Base-by-base conservation (phyloP, 1,139 yeast species). In the Blastobotrys serpentis region DNA sequence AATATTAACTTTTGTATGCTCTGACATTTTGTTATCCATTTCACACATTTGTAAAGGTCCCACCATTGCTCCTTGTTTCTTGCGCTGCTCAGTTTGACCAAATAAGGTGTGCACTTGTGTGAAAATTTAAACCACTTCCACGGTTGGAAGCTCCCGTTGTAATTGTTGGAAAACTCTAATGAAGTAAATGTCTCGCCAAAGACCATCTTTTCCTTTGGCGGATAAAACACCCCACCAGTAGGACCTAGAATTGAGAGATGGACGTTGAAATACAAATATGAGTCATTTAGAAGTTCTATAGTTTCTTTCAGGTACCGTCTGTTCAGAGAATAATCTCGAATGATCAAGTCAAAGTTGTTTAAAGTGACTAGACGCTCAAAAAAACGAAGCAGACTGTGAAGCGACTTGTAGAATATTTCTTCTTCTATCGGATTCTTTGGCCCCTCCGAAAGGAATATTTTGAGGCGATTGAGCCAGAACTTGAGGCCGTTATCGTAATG, bases 401-500 rank as follows among this genome's bases (percentile, higher is more conserved):
- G 13, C 32, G 32, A 29, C 13, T 29, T 29, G 32, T 29, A 29
- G 32, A 29, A 29, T 29, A 29, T 29, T 29, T 29, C 32, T 6
- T 29, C 32, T 14, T 29, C 32, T 4, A 29, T 4, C 14, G 13
- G 13, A 29, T 29, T 29, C 13, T 29, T 6, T 29, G 32, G 32
- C 7, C 32, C 13, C 32, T 29, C 14, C n/a, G 32, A 29, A 7
- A 29, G 32, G 32, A 29, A 29, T 29, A 29, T 29, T 29, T 29
- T 6, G 4, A 29, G 32, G 14, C 32, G 7, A 29, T 14, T 14
- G 13, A 29, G 32, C 32, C 32, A 29, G 13, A 29, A 29, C 13
- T 29, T 29, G 32, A 29, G 32, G 32, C 32, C 32, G 13, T 29
- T 29, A 29, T 29, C 32, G 13, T 29, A 29, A 14, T 29, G n/a